Base-by-base conservation (phyloP, 345 rosid genomes). In the Cardamine occulta region DNA sequence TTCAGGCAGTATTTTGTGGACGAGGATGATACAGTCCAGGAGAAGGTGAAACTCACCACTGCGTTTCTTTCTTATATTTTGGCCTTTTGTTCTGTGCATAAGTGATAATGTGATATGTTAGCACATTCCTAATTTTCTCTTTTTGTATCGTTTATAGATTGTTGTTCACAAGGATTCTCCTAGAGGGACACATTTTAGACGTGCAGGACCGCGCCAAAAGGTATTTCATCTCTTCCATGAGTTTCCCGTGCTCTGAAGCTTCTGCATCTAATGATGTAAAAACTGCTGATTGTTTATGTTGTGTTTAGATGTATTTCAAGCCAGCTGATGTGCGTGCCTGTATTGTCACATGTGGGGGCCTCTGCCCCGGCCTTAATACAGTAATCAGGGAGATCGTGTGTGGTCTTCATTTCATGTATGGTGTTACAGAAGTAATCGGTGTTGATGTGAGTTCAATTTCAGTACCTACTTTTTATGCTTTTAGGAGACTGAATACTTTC, bases 141-240 rank as follows among this genome's bases (percentile, higher is more conserved):
- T 23, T 39, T 52, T 17, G 6, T 57, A 1, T 45, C 14, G 0
- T 45, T 29, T 24, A 31, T 63, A 94, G 98, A 60, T 91, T 82
- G 90, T 88, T 79, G 96, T 89, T 71, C 96, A 89, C 44, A 88
- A 84, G 81, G 82, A 82, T 62, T 71, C 83, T 79, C 94, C 95
- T 15, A 88, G 96, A 84, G 97, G 98, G 40, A 78, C 76, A 56
- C 97, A 94, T 77, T 94, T 94, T 67, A 81, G 98, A 52, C 95
- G 96, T 52, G 97, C 97, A 37, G 98, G 97, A 66, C 98, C 98
- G 8, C 96, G 96, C 6, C 97, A 90, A 72, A 90, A 80, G 89
- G 97, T 90, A 69, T 72, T 60, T 23, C 76, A 64, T 63, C 65
- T 52, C 39, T 65, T 35, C 55, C 32, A 18, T 6, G 17, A 39